Conservation (phyloP, 208 protist genomes). For the Balamuthia mandrillaris region DNA sequence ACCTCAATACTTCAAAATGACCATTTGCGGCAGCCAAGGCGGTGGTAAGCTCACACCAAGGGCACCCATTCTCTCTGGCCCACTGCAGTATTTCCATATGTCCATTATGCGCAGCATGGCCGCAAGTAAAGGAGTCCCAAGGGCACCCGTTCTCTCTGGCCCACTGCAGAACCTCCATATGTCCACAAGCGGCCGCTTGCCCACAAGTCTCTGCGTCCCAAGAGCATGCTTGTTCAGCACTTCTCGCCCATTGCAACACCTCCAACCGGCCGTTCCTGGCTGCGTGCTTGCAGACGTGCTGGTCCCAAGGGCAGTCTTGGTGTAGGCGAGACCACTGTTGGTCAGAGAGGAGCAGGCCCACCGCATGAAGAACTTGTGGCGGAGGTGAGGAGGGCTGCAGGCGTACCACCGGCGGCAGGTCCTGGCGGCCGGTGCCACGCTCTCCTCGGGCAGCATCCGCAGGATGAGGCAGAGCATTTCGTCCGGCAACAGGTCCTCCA, state of each 20-base stretch:
- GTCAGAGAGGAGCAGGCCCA: too few relatives aligned
- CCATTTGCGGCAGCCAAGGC: background rate
- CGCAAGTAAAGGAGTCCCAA: background rate
- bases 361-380: too few relatives aligned
- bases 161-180: background rate
- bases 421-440: too few relatives aligned
- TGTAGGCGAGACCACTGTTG: too few relatives aligned
- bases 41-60: background rate
- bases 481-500: too few relatives aligned
- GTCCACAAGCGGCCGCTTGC: background rate
- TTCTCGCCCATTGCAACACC: conserved; percentile 7
- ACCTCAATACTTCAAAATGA: background rate
- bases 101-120: background rate
- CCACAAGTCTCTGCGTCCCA: background rate
- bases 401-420: too few relatives aligned
- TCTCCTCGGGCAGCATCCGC: too few relatives aligned
- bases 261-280: background rate
- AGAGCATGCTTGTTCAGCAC: background rate
- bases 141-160: background rate
- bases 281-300: background rate
- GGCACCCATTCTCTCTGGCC: background rate
- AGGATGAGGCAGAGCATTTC: too few relatives aligned
- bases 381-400: too few relatives aligned
- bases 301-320: background rate
- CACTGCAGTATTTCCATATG: background rate